Evolutionary conservation across 331 rosid genomes (phyloP).

Genomic region (Spiraea crenata): DNA sequence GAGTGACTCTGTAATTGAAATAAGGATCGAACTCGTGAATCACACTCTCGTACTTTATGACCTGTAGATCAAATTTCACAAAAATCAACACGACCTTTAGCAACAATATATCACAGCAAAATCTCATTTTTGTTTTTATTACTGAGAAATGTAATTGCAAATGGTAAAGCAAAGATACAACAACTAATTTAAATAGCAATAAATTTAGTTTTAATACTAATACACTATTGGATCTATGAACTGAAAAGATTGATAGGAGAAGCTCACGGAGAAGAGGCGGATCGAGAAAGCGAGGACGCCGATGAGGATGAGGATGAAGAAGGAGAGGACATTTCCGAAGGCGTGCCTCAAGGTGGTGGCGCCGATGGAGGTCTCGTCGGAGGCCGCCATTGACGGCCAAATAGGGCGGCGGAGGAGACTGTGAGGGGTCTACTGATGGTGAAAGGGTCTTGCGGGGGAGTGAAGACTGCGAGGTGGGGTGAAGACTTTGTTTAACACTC

Average conservation of each 20-base stretch:
- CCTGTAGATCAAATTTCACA: slow-evolving; percentile 55
- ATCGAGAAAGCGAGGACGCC: slow-evolving; percentile 99
- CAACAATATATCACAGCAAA: no score
- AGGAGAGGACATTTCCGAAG: slow-evolving; percentile 73
- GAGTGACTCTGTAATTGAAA: slow-evolving; percentile 97
- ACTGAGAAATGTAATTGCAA: background rate
- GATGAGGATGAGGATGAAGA: slow-evolving; percentile 86
- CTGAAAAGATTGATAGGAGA: slow-evolving; percentile 25
- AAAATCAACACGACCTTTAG: no score
- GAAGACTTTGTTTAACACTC: slow-evolving; percentile 24
- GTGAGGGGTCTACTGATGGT: slow-evolving; percentile 13
- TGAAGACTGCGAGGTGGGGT: background rate
- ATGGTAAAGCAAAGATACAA: background rate
- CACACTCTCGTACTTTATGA: slow-evolving; percentile 95
- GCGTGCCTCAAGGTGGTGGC: slow-evolving; percentile 59
- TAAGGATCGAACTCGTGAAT: slow-evolving; percentile 98
- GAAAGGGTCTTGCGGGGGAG: slow-evolving; percentile 24
- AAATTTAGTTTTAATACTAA: background rate
- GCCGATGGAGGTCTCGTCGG: slow-evolving; percentile 52
- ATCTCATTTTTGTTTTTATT: background rate
- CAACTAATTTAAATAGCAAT: background rate
- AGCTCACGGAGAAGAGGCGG: slow-evolving; percentile 94
- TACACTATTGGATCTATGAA: slow-evolving; percentile 38
- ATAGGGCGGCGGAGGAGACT: slow-evolving; percentile 31
- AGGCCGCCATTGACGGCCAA: slow-evolving; percentile 88